Evolutionary conservation across 2,329 filamentous ascomycete genomes (phyloP).

Genomic region (Echinosphaeria canescens): DNA sequence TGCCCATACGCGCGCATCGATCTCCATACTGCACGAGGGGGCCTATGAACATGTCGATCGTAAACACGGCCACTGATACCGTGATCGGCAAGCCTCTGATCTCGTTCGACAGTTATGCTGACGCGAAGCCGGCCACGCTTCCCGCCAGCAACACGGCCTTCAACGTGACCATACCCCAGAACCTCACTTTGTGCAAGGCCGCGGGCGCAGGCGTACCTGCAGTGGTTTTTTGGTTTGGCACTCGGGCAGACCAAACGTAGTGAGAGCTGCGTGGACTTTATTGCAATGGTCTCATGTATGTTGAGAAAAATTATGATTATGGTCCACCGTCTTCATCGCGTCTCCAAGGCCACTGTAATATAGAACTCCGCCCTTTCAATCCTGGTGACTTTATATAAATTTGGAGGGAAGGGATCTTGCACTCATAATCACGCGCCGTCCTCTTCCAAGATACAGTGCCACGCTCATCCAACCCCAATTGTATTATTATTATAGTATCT

Average conservation of each 20-base stretch:
- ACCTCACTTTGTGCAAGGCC: constrained; percentile 9
- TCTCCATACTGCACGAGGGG: constrained; percentile 15
- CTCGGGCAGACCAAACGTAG: constrained; percentile 14
- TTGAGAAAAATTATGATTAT: too few species aligned
- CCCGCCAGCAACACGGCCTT: constrained; percentile 20
- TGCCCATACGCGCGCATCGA: constrained; percentile 5
- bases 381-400: too few species aligned
- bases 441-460: too few species aligned
- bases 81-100: constrained; percentile 29
- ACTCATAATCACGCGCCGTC: too few species aligned
- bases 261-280: constrained; percentile 16
- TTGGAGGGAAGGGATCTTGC: too few species aligned
- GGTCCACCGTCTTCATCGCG: too few species aligned
- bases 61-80: constrained; percentile 26
- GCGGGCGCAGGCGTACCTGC: constrained; percentile 14
- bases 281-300: too few species aligned
- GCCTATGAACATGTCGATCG: constrained; percentile 31
- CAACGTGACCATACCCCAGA: constrained; percentile 14
- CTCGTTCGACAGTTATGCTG: constrained; percentile 30
- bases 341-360: too few species aligned
- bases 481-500: too few species aligned
- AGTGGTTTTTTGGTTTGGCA: constrained; percentile 23
- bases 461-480: too few species aligned
- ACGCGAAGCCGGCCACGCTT: constrained; percentile 14
- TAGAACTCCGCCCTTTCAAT: too few species aligned